phyloP scores from a whole-genome alignment of 2,329 filamentous ascomycete genomes.

The Penicillium brevicompactum region DNA sequence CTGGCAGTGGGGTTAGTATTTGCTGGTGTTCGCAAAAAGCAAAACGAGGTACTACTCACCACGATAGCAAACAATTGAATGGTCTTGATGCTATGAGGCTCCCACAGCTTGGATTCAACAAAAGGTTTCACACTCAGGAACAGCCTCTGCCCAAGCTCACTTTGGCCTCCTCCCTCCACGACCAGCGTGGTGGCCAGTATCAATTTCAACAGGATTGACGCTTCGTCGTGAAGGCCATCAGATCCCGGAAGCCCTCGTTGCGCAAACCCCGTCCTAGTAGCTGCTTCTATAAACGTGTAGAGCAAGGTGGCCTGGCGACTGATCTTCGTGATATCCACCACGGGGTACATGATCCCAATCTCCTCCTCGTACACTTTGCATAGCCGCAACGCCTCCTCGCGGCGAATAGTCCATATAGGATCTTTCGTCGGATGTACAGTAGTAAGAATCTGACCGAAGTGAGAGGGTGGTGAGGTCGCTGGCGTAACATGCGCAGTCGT shows the following conservation, averaged over 20 bases:
- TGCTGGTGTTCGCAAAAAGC: background rate
- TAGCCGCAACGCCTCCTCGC: constrained; percentile 77
- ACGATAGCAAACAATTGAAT: constrained; percentile 60
- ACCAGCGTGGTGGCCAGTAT: constrained; percentile 77
- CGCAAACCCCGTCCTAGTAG: constrained; percentile 60
- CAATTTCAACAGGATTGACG: constrained; percentile 76
- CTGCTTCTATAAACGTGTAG: constrained; percentile 72
- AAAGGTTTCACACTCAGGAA: constrained; percentile 75
- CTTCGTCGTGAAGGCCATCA: constrained; percentile 63
- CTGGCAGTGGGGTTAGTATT: constrained; percentile 39
- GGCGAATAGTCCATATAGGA: constrained; percentile 76
- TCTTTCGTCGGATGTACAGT: constrained; percentile 60
- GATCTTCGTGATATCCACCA: constrained; percentile 73
- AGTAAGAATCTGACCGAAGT: constrained; percentile 32
- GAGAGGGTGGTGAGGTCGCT: constrained; percentile 46
- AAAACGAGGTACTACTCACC: constrained; percentile 23
- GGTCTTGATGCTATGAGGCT: constrained; percentile 58
- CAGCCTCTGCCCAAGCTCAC: constrained; percentile 70
- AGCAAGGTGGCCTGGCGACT: constrained; percentile 70
- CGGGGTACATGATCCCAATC: constrained; percentile 88
- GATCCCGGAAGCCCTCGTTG: constrained; percentile 56
- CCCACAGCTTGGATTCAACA: constrained; percentile 65
- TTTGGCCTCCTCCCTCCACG: constrained; percentile 77
- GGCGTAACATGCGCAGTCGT: constrained; percentile 58
- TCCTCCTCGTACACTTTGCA: constrained; percentile 85